A percentile compares a stretch with the other conserved stretches of the same genome.
Conservation (phyloP, 257 asterid species). For the Jacaranda copaia region DNA sequence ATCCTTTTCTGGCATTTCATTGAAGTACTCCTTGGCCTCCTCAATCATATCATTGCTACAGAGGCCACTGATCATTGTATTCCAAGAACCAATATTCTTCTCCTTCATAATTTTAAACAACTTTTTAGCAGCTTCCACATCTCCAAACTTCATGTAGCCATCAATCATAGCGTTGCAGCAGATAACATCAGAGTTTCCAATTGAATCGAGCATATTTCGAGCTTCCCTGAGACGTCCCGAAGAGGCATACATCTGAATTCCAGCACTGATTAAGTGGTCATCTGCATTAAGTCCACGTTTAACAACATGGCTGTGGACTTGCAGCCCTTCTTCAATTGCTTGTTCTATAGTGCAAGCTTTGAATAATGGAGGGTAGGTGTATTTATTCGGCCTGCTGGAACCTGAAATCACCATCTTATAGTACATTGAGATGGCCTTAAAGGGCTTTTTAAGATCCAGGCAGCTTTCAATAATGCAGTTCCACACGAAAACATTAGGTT, state of each 20-base stretch:
- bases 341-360: slow-evolving; percentile 47
- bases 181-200: slow-evolving; percentile 44
- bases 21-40: slow-evolving; percentile 49
- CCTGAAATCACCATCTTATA: slow-evolving; percentile 40
- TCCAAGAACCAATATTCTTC: slow-evolving; percentile 54
- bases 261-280: slow-evolving; percentile 50
- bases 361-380: slow-evolving; percentile 52
- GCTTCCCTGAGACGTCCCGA: slow-evolving; percentile 44
- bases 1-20: slow-evolving; percentile 50
- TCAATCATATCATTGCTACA: slow-evolving; percentile 42
- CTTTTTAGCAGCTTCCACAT: slow-evolving; percentile 38
- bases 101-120: slow-evolving; percentile 45
- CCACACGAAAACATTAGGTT: slow-evolving; percentile 59
- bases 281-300: slow-evolving; percentile 41
- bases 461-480: slow-evolving; percentile 51
- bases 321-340: slow-evolving; percentile 47
- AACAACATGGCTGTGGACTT: slow-evolving; percentile 46
- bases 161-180: slow-evolving; percentile 63
- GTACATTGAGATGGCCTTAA: slow-evolving; percentile 46
- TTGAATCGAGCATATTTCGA: slow-evolving; percentile 39
- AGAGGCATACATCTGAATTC: slow-evolving; percentile 57
- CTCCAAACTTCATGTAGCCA: slow-evolving; percentile 52
- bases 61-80: slow-evolving; percentile 52
- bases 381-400: slow-evolving; percentile 47
- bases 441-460: slow-evolving; percentile 39